A percentile compares a stretch with the other conserved stretches of the same genome.
These are phyloP conservation scores for Litsea cubeba DNA, from an alignment of 164 flowering plant species.

Conservation along the genomic window DNA sequence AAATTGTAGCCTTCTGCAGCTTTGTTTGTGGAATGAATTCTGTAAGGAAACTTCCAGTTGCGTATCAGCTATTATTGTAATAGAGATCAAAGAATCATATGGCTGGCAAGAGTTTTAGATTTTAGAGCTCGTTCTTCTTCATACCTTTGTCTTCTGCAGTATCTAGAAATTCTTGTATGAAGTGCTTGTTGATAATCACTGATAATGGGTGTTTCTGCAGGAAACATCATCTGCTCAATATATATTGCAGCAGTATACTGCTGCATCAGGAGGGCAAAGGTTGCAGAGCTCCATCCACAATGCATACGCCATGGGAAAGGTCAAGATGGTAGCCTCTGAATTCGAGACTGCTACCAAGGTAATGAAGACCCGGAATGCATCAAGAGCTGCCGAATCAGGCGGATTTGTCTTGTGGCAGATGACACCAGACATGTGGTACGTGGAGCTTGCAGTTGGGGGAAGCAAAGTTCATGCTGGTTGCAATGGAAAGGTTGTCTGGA, in stretches of 20 bases:
- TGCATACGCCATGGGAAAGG: slow-evolving; percentile 16
- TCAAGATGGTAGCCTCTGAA: slow-evolving; percentile 14
- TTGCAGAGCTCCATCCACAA: slow-evolving; percentile 7
- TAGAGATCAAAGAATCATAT: too few relatives aligned
- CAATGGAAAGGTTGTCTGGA: slow-evolving; percentile 15
- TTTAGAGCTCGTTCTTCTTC: not conserved
- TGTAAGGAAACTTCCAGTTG: too few relatives aligned
- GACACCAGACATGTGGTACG: slow-evolving; percentile 14
- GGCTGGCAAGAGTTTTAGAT: not conserved
- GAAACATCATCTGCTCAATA: slow-evolving; percentile 12
- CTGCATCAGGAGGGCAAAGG: slow-evolving; percentile 11
- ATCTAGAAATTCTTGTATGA: slow-evolving; percentile 62
- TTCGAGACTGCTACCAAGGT: not conserved
- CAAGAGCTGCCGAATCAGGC: slow-evolving; percentile 5
- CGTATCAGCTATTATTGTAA: too few relatives aligned
- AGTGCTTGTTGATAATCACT: slow-evolving; percentile 41
- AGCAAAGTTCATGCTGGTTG: slow-evolving; percentile 12
- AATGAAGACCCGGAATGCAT: not conserved
- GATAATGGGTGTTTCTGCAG: slow-evolving; percentile 26
- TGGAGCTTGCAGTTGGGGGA: slow-evolving; percentile 12
- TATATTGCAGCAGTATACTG: slow-evolving; percentile 12
- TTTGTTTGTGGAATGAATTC: too few relatives aligned
- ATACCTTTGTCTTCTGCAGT: slow-evolving; percentile 20
- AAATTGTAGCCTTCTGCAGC: too few relatives aligned
- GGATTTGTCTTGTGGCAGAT: slow-evolving; percentile 13